These are phyloP conservation scores for Domatiomyces globalis DNA, from an alignment of 2,329 filamentous ascomycete species.

Conservation along the genomic window DNA sequence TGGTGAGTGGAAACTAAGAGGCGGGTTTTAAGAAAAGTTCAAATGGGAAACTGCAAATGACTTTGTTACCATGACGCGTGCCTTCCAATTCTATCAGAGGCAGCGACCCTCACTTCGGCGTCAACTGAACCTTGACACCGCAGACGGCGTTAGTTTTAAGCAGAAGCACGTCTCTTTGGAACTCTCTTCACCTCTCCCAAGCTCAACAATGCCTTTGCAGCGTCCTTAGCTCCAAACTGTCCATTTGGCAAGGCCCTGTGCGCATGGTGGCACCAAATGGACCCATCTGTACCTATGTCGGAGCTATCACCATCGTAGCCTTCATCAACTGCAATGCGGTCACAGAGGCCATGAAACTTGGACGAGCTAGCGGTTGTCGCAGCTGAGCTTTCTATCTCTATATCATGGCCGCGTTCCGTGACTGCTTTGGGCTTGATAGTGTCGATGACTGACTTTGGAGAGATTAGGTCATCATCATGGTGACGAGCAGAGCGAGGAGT, in stretches of 20 bases:
- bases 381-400: neutral
- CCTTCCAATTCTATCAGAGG: neutral
- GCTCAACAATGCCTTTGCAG: constrained; percentile 3
- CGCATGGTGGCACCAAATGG: neutral
- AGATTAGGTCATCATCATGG: constrained; percentile 4
- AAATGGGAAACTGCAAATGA: neutral
- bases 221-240: constrained; percentile 1
- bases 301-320: neutral
- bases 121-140: neutral
- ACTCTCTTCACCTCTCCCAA: constrained; percentile 1
- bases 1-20: neutral
- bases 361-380: neutral
- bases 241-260: neutral
- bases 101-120: neutral
- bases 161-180: constrained; percentile 7
- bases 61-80: neutral
- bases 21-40: neutral
- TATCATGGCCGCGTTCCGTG: neutral
- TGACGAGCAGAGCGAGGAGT: constrained; percentile 12
- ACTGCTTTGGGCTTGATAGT: neutral
- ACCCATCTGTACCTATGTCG: neutral
- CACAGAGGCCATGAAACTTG: neutral
- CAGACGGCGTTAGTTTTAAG: constrained; percentile 5
- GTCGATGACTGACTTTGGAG: neutral
- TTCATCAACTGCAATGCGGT: neutral